Conservation (phyloP, 331 rosid genomes). For the Erythrophleum ivorense region DNA sequence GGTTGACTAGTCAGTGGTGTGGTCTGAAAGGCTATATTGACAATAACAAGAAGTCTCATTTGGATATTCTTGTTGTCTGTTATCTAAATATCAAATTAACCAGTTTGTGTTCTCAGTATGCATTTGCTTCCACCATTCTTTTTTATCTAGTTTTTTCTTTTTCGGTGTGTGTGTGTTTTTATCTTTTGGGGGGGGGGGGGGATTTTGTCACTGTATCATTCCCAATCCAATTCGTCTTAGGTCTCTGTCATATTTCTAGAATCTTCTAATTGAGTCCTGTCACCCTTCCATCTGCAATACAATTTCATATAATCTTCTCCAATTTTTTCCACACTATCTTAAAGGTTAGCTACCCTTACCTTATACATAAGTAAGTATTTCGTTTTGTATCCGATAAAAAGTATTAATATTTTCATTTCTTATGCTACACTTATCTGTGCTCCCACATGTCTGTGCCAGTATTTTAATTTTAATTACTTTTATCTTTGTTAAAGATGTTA, state of each 20-base stretch:
- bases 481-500: neutral
- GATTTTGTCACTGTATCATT: neutral
- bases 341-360: slow-evolving; percentile 13
- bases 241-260: slow-evolving; percentile 19
- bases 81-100: slow-evolving; percentile 26
- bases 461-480: slow-evolving; percentile 24
- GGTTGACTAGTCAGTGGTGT: slow-evolving; percentile 6
- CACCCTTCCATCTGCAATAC: neutral
- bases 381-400: neutral
- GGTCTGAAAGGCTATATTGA: neutral
- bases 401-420: neutral
- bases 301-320: neutral
- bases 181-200: neutral
- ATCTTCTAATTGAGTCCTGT: neutral
- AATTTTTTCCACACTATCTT: neutral
- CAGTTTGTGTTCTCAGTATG: slow-evolving; percentile 17
- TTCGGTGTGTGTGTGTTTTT: neutral
- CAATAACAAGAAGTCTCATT: slow-evolving; percentile 1
- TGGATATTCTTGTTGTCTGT: slow-evolving; percentile 9
- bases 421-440: neutral
- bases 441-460: neutral
- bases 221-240: slow-evolving; percentile 15
- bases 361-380: neutral
- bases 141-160: neutral
- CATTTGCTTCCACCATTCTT: slow-evolving; percentile 3